phyloP scores from a whole-genome alignment of 164 flowering plant genomes.

The Piper betle region DNA sequence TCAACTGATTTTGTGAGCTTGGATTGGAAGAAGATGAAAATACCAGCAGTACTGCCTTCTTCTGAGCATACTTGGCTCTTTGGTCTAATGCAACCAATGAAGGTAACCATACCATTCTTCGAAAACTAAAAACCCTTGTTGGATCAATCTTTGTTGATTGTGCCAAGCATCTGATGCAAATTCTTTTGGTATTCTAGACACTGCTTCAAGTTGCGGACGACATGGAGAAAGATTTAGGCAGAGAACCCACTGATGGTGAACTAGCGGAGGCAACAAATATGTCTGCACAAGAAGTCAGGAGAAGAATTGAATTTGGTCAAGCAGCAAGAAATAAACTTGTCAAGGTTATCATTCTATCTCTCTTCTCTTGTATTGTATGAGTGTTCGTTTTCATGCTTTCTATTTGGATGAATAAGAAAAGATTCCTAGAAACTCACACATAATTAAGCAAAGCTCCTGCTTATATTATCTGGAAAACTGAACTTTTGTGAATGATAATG shows the following conservation, averaged over 20 bases:
- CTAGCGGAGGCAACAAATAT: conserved; percentile 51
- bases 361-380: too few relatives aligned
- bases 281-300: conserved; percentile 34
- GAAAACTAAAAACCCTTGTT: not conserved
- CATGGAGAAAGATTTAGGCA: conserved; percentile 32
- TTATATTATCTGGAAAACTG: too few relatives aligned
- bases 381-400: not conserved
- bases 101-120: conserved; percentile 31
- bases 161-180: conserved; percentile 2
- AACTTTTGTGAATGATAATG: conserved; percentile 10
- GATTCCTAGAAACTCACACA: too few relatives aligned
- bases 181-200: conserved; percentile 23
- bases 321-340: conserved; percentile 90
- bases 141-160: not conserved
- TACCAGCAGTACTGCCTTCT: conserved; percentile 86
- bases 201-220: conserved; percentile 47
- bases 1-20: conserved; percentile 55
- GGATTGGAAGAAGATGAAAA: conserved; percentile 97
- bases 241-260: conserved; percentile 63
- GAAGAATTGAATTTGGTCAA: conserved; percentile 51
- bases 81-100: conserved; percentile 84
- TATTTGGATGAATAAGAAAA: not conserved
- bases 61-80: conserved; percentile 80
- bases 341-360: conserved; percentile 55
- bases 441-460: too few relatives aligned